Evolutionary conservation across 495 filamentous ascomycete species (phyloP).

Genomic region (Monascus purpureus): DNA sequence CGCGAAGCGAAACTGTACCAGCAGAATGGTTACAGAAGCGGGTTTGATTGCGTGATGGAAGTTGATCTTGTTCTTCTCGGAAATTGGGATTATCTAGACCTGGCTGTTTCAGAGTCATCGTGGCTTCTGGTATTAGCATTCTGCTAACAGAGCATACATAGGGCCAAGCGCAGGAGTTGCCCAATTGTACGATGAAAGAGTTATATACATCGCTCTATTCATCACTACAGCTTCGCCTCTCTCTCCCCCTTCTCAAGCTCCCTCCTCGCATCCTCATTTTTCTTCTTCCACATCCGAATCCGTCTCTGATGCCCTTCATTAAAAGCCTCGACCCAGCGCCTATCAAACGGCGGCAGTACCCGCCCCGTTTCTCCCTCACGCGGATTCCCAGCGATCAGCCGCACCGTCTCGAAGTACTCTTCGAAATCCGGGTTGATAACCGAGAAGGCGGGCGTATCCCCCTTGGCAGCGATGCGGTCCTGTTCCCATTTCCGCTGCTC

Average conservation of each 20-base stretch:
- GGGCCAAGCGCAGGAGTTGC: too few relatives aligned
- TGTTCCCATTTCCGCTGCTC: conserved; percentile 39
- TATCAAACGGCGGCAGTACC: conserved; percentile 30
- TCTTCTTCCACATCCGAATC: conserved; percentile 34
- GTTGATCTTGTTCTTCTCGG: too few relatives aligned
- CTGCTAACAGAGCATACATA: too few relatives aligned
- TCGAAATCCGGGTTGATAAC: conserved; percentile 39
- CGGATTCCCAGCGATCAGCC: conserved; percentile 33
- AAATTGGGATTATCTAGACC: too few relatives aligned
- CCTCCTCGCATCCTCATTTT: conserved; percentile 17
- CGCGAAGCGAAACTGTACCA: too few relatives aligned
- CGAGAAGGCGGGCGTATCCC: conserved; percentile 35
- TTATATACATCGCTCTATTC: too few relatives aligned
- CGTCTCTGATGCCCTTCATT: conserved; percentile 31
- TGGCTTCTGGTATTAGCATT: too few relatives aligned
- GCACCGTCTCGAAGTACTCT: conserved; percentile 38
- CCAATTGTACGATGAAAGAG: too few relatives aligned
- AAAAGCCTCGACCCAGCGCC: conserved; percentile 36
- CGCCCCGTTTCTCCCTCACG: conserved; percentile 17
- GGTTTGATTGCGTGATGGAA: too few relatives aligned
- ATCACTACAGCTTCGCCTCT: neutral
- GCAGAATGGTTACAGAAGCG: too few relatives aligned
- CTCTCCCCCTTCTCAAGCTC: neutral
- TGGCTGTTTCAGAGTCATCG: too few relatives aligned
- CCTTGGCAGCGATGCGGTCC: conserved; percentile 31